Percentiles rank a stretch among this genome's conserved stretches.
These are phyloP conservation scores for Gaertneriomyces semiglobifer DNA, from an alignment of 192 early-diverging fungal genomes.

Conservation along the genomic window DNA sequence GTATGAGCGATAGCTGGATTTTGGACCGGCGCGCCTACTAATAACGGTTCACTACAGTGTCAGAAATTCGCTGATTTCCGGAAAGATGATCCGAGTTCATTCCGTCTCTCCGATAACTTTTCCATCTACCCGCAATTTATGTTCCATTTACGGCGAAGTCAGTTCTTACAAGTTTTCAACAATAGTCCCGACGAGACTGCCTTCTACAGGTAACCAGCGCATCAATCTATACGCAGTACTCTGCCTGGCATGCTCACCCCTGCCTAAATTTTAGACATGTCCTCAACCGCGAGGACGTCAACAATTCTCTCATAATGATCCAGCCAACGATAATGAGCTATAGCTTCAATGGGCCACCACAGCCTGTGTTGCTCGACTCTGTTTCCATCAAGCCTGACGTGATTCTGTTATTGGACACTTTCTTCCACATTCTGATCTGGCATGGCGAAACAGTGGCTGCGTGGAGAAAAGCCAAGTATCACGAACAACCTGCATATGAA, in stretches of 20 bases:
- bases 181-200: conserved; percentile 98
- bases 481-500: conserved; percentile 90
- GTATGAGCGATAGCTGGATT: conserved; percentile 26
- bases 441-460: conserved; percentile 96
- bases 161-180: conserved; percentile 99
- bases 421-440: conserved; percentile 99
- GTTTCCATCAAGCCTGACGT: conserved; percentile 95
- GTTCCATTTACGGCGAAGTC: conserved; percentile 95
- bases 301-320: conserved; percentile 98
- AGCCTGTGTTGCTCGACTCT: conserved; percentile 93
- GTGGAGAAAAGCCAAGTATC: conserved; percentile 95
- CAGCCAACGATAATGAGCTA: conserved; percentile 96
- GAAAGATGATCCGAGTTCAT: conserved; percentile 90
- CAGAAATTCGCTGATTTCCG: conserved; percentile 95
- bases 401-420: conserved; percentile 92
- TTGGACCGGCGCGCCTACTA: neutral
- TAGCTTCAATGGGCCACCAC: conserved; percentile 77
- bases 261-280: conserved; percentile 64
- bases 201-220: conserved; percentile 63
- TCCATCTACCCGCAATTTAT: conserved; percentile 99
- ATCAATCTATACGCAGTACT: neutral
- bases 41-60: conserved; percentile 49
- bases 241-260: neutral
- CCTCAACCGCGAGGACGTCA: conserved; percentile 91
- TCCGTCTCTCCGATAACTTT: conserved; percentile 88